Percentiles rank a stretch among this genome's conserved stretches.
Conservation (phyloP, 2,329 filamentous ascomycete genomes). For the Hypoxylon rubiginosum region DNA sequence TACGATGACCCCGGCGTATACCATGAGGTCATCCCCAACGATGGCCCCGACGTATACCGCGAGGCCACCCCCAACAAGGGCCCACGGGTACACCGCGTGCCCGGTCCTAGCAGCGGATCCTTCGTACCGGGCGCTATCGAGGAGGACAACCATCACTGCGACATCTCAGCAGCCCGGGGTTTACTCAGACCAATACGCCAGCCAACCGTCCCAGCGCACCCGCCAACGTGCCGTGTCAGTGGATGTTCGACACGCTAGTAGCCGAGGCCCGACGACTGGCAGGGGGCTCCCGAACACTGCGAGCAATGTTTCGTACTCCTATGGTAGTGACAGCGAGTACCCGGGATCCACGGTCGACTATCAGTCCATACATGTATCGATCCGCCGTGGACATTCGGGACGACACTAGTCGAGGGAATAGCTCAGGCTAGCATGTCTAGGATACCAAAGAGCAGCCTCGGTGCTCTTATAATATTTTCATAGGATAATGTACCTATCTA, state of each 20-base stretch:
- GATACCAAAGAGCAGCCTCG: background rate
- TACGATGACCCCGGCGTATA: too few species aligned
- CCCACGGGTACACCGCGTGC: too few species aligned
- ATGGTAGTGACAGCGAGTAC: background rate
- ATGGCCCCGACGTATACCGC: background rate
- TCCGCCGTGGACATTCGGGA: background rate
- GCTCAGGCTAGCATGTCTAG: background rate
- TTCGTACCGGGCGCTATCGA: background rate
- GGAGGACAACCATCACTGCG: background rate
- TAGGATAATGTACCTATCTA: background rate
- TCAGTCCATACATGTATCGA: background rate
- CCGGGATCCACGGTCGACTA: background rate
- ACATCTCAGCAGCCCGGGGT: background rate
- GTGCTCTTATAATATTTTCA: background rate
- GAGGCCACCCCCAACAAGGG: background rate
- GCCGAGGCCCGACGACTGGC: too few species aligned
- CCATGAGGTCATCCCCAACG: too few species aligned
- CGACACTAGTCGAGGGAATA: background rate
- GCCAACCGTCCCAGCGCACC: too few species aligned
- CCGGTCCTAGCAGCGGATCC: background rate
- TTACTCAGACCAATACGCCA: background rate
- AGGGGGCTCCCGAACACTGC: too few species aligned
- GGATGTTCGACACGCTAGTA: background rate
- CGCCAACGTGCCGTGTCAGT: background rate
- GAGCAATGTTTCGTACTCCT: background rate